Conservation (phyloP, 805 yeast species). For the Kodamaea neixiangensis region DNA sequence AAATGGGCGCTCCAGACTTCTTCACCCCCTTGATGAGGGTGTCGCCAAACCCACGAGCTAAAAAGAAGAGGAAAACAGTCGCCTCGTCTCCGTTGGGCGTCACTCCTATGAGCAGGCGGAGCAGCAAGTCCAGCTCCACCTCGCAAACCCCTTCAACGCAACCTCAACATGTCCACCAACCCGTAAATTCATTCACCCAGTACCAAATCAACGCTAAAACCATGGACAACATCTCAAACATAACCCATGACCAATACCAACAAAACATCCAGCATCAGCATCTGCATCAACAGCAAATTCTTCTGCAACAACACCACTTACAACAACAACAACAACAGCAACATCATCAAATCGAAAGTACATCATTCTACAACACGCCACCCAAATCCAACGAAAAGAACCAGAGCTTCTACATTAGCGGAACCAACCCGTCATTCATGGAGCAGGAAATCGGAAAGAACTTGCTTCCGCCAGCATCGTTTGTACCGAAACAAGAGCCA, state of each 20-base stretch:
- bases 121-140: not conserved
- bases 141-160: not conserved
- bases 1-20: slow-evolving; percentile 44
- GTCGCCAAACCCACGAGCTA: slow-evolving; percentile 25
- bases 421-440: not conserved
- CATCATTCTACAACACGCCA: slow-evolving; percentile 4
- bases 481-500: slow-evolving; percentile 5
- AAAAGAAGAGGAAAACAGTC: slow-evolving; percentile 13
- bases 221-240: slow-evolving; percentile 34
- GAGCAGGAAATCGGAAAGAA: not conserved
- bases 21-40: slow-evolving; percentile 48
- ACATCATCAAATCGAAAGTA: not conserved
- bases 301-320: not conserved
- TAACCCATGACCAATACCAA: slow-evolving; percentile 23
- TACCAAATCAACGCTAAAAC: slow-evolving; percentile 33
- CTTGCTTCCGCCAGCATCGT: slow-evolving; percentile 14
- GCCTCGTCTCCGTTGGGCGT: slow-evolving; percentile 11
- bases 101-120: not conserved
- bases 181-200: slow-evolving; percentile 17
- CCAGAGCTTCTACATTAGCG: not conserved
- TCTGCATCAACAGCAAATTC: not conserved
- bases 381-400: not conserved
- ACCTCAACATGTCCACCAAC: slow-evolving; percentile 10
- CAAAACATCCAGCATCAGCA: slow-evolving; percentile 3
- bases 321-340: slow-evolving; percentile 1